Evolutionary conservation across 345 rosid genomes (phyloP).

Genomic region (Rhodamnia argentea): DNA sequence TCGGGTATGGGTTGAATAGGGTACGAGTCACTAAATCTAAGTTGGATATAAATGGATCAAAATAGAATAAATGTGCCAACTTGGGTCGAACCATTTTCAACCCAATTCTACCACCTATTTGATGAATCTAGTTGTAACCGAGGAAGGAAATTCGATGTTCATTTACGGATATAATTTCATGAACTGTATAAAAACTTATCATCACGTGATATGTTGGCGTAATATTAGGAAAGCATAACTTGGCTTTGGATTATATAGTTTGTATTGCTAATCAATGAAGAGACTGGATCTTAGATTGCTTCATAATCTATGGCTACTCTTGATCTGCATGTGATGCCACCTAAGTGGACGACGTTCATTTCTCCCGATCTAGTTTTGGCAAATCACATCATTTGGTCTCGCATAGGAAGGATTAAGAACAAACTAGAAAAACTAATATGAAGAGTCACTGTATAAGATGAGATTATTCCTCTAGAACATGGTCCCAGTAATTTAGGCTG

Average conservation of each 20-base stretch:
- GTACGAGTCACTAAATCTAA: too few species aligned
- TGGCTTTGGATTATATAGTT: not conserved
- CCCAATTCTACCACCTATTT: too few species aligned
- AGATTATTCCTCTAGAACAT: not conserved
- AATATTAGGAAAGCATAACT: not conserved
- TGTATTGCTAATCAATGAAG: not conserved
- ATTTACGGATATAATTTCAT: not conserved
- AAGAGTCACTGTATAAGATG: not conserved
- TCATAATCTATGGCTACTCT: not conserved
- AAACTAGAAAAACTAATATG: not conserved
- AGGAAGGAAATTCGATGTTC: not conserved
- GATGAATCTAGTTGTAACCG: not conserved
- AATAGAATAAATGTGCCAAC: too few species aligned
- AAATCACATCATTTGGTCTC: not conserved
- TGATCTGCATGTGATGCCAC: not conserved
- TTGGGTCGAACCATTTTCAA: too few species aligned
- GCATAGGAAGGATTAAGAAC: not conserved
- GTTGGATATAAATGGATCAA: too few species aligned
- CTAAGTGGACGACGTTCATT: not conserved
- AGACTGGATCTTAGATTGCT: not conserved
- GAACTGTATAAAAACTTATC: not conserved
- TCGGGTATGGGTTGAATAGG: too few species aligned
- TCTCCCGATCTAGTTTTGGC: not conserved
- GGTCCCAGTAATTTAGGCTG: not conserved
- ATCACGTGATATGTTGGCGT: not conserved